These are phyloP conservation scores for Nasturtium officinale DNA, from an alignment of 345 rosid genomes.

Conservation along the genomic window DNA sequence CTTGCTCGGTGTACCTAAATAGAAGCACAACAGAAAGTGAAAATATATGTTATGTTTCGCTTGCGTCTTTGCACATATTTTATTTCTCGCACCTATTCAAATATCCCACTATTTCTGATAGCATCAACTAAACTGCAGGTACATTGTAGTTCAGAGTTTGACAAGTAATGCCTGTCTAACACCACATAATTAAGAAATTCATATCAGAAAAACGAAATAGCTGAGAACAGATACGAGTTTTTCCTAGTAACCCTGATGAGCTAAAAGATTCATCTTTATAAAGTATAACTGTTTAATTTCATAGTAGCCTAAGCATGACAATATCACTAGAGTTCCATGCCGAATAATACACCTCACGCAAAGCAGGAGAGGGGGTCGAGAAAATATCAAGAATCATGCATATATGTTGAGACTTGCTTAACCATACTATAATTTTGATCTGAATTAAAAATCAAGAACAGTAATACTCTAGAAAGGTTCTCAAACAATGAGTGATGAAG, in stretches of 20 bases:
- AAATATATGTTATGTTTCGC: neutral
- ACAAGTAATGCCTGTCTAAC: neutral
- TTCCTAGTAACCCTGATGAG: neutral
- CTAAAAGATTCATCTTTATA: neutral
- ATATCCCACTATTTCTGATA: too few relatives aligned
- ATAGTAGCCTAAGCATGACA: neutral
- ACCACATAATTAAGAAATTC: neutral
- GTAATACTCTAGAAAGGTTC: neutral
- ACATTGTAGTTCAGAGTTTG: neutral
- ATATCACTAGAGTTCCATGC: slow-evolving; percentile 1
- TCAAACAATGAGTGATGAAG: neutral
- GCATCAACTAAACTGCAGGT: neutral
- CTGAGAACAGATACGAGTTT: neutral
- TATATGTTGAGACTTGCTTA: slow-evolving; percentile 15
- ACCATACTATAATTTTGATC: neutral
- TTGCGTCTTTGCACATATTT: neutral
- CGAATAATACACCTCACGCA: neutral
- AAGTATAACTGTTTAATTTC: neutral
- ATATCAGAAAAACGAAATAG: neutral
- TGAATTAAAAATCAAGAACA: neutral
- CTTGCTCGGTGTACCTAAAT: slow-evolving; percentile 86
- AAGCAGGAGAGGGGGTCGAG: neutral
- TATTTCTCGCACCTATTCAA: neutral
- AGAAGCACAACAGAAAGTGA: neutral
- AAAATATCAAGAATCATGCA: neutral